Evolutionary conservation across 441 rosid species (phyloP), one percentile per base, ranked within the genome.

Genomic region (California macrophylla): DNA sequence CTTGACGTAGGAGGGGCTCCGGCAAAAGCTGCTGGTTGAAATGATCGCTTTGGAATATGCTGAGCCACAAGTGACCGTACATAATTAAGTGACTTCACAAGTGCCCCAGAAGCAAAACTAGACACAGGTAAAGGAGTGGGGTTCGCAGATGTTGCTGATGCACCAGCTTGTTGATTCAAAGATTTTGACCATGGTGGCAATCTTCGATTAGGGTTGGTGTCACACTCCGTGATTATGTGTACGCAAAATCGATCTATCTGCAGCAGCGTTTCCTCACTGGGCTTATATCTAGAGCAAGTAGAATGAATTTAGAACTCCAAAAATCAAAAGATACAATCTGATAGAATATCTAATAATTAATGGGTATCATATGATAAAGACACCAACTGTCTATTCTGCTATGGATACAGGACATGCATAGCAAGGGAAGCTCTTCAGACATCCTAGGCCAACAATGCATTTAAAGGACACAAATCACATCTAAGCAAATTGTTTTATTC

Each of bases 31-130:
- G 95, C 90, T 16, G 90, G 85, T 75, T 92, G 99, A 77, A 95
- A 90, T 72, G 89, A 87, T 72, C 92, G 77, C 84, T 72, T 95
- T 70, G 97, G 98, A 71, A 89, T 82, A 79, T 90, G 89, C 76
- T 83, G 85, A 76, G 87, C 92, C 81, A 89, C 96, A 68, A 95
- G 87, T 40, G 99, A 92, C 66, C 98, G 94, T 68, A 92, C 90
- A 83, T 95, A 95, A 80, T 83, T 88, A 78, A 95, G 84, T 60
- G 99, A 95, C 85, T 95, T 95, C 72, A 92, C 94, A 77, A 92
- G 89, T 61, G 88, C 82, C 50, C 75, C 83, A 74, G 98, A 95
- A 71, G 93, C 92, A 82, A 91, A 91, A 82, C 84, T 89, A 72
- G 93, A 88, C 32, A 88, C 97, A 16, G 99, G 91, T 73, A 89